Base-by-base conservation (phyloP, 83 land plant genomes). In the Diphasiastrum complanatum region DNA sequence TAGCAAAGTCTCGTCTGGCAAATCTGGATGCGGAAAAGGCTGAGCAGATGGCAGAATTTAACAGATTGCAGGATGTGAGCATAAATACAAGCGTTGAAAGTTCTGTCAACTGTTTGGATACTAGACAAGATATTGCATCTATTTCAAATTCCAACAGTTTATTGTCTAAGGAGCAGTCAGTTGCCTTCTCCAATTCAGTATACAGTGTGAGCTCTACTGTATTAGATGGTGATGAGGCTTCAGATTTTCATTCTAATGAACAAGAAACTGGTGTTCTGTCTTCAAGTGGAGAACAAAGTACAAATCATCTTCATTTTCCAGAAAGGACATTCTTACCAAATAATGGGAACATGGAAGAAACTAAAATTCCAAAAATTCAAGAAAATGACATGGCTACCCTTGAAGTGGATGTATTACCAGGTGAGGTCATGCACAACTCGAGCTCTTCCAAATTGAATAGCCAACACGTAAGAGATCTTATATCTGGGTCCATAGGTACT, bases 291-390 rank as follows among this genome's bases (percentile, higher is more conserved):
- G 33, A 4, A 4, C 6, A n/a, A 28, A 54, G 36, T 22, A 14
- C 58, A 4, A 25, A 54, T 54, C 29, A 54, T 28, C 58, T 54
- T 22, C 33, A 33, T 22, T 28, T 54, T 5, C 58, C 58, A 14
- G 58, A 25, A 25, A 54, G 58, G 25, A 28, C 58, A 54, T 28
- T 54, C 3, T 54, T 54, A 6, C 52, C 52, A 49, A 6, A 49
- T 11, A 5, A 49, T 49, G 52, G n/a, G n/a, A n/a, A n/a, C n/a
- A n/a, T n/a, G n/a, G n/a, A n/a, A n/a, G n/a, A n/a, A n/a, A n/a
- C n/a, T n/a, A n/a, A n/a, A n/a, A n/a, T n/a, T n/a, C n/a, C n/a
- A n/a, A n/a, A n/a, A n/a, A n/a, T n/a, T n/a, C n/a, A n/a, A n/a
- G n/a, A n/a, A n/a, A n/a, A n/a, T n/a, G n/a, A n/a, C n/a, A n/a